Evolutionary conservation across 306 rosid genomes (phyloP), one percentile per base, ranked within the genome.

Genomic region (Alnus glutinosa): DNA sequence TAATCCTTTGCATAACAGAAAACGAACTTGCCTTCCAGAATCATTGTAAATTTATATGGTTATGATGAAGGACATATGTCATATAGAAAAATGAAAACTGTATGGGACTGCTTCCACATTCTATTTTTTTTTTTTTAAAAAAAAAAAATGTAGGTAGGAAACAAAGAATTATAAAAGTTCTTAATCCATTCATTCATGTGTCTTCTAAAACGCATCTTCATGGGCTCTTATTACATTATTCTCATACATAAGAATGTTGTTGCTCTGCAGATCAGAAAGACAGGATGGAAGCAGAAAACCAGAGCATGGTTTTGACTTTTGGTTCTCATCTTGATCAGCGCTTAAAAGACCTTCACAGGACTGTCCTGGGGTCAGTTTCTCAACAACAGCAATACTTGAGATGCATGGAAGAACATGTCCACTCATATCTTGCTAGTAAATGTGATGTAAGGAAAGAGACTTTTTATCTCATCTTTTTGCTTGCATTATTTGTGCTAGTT

Each of bases 311-410:
- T 64, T 72, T 80, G 82, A 85, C 84, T 77, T 95, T 95, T 75
- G 88, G 89, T 30, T 95, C 94, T 77, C 87, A 87, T 79, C 89
- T 95, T 36, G 89, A 89, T 81, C 89, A 73, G 75, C 79, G 87
- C 80, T 74, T 95, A 55, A 89, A 89, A 83, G 90, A 85, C 73
- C 89, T 95, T 76, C 98, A 92, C 73, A 79, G 80, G 36, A 81
- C 87, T 81, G 83, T 95, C 72, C 49, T 84, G 23, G 97, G 91
- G 59, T 92, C 97, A 37, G 84, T 91, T 81, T 86, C 89, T 78
- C 96, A 91, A 83, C 98, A 92, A 74, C 88, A 90, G 80, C 84
- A 89, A 70, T 97, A 88, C 75, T 82, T 92, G 72, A 85, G 85
- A 82, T 83, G 80, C 87, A 86, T 95, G 92, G 98, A 95, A 89